Conservation (phyloP, 768 basidiomycete genomes). For the Pseudohyphozyma bogoriensis region DNA sequence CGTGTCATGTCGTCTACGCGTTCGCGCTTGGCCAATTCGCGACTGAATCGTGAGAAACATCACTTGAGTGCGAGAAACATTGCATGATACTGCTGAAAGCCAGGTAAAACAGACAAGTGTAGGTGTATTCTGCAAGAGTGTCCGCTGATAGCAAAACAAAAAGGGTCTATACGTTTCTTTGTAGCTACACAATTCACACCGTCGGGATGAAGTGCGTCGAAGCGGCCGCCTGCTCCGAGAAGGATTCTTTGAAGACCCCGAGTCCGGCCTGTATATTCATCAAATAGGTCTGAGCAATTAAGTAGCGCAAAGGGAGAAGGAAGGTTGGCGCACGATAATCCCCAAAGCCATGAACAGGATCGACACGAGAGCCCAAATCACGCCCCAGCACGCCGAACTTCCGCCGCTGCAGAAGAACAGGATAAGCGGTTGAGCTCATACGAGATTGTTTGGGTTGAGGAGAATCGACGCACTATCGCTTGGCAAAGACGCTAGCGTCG, state of each 20-base stretch:
- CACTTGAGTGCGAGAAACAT: too few relatives aligned
- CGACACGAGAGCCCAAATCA: slow-evolving; percentile 72
- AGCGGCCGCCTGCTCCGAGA: slow-evolving; percentile 8
- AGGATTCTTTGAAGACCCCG: slow-evolving; percentile 25
- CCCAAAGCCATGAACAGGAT: slow-evolving; percentile 64
- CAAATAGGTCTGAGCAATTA: background rate
- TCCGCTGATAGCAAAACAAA: too few relatives aligned
- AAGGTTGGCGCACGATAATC: slow-evolving; percentile 53
- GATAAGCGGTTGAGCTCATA: slow-evolving; percentile 50
- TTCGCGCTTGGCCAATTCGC: too few relatives aligned
- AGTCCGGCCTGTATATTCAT: slow-evolving; percentile 20
- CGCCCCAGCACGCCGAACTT: slow-evolving; percentile 51
- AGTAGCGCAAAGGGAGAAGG: background rate
- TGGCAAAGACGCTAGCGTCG: slow-evolving; percentile 74
- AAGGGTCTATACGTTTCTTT: too few relatives aligned
- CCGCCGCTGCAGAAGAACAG: background rate
- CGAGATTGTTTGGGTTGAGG: background rate
- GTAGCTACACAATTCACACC: too few relatives aligned
- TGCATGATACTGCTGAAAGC: too few relatives aligned
- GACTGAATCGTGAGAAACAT: too few relatives aligned
- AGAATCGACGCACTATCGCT: slow-evolving; percentile 46
- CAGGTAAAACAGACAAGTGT: too few relatives aligned
- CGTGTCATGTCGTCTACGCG: too few relatives aligned
- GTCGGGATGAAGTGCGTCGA: slow-evolving; percentile 25
- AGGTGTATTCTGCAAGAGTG: too few relatives aligned